Evolutionary conservation across 2,329 filamentous ascomycete genomes (phyloP), one percentile per base, ranked within the genome.

Genomic region (Pseudovirgaria hyperparasitica): DNA sequence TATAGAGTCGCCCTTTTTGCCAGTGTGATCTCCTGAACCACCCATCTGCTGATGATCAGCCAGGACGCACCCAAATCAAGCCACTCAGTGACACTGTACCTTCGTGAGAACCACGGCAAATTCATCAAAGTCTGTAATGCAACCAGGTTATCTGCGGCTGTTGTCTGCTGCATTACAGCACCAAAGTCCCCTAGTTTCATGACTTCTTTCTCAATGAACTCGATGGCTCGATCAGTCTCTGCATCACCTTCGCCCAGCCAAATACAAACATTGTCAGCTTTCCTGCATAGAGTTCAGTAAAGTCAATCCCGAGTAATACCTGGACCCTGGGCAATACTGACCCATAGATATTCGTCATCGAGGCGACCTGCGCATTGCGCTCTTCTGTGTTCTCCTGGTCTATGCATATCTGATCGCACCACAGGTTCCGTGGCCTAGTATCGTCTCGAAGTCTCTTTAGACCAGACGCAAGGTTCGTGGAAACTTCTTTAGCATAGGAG

Each of bases 1-100:
- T 52, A 52, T 0, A 64, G 42, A 9, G 32, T 43, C 5, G 50
- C 52, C 2, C 40, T 29, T 18, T 34, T 37, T 0, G 57, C 55
- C 19, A 55, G 44, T 3, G 49, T 46, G 5, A 63, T 50, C 35
- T 61, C 59, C 36, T 63, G 59, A 0, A 63, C 47, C 8, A 61
- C 51, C 58, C 58, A 62, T 1, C 57, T n/a, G n/a, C n/a, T n/a
- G n/a, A n/a, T n/a, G n/a, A n/a, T n/a, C n/a, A n/a, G n/a, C n/a
- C n/a, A n/a, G n/a, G n/a, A n/a, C n/a, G n/a, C n/a, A n/a, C n/a
- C n/a, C n/a, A n/a, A n/a, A n/a, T n/a, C n/a, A n/a, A n/a, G n/a
- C n/a, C n/a, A n/a, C n/a, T n/a, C n/a, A n/a, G n/a, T n/a, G n/a
- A n/a, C n/a, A n/a, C n/a, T n/a, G n/a, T n/a, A n/a, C n/a, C n/a